Base-by-base conservation (phyloP, 2,329 filamentous ascomycete species). In the Camillea tinctor region DNA sequence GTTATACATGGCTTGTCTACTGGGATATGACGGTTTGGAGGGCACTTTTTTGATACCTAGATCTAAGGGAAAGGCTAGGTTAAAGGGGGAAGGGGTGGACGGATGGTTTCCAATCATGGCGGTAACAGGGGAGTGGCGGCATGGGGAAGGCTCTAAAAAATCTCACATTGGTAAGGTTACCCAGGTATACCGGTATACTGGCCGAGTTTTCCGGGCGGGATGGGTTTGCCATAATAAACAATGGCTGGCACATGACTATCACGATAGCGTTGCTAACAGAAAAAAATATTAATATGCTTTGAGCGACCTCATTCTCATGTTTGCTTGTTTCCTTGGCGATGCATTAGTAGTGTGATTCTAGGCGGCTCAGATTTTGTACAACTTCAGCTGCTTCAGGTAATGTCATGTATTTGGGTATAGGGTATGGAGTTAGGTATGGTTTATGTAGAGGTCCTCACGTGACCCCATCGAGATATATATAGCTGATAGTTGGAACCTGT, bases 1-100 rank as follows among this genome's bases (percentile, higher is more conserved):
- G 64, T 66, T 64, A 56, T 20, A 26, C 54, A 58, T 56, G 21
- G 51, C 36, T 44, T 44, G 36, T 9, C 36, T 44, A 44, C 11
- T 44, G 36, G 36, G 36, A 44, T 44, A 44, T 44, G 36, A 44
- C 36, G 5, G n/a, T n/a, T 44, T 44, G 5, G n/a, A n/a, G 36
- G 36, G 36, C 11, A 15, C 13, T 44, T 44, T n/a, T n/a, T n/a
- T 44, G 11, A 44, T 44, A 44, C 36, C 36, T 44, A 44, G 17
- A 44, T 15, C 36, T 44, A 15, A 15, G 36, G 13, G 36, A 4
- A 44, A 17, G n/a, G 36, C 13, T 5, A 17, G n/a, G 36, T 11
- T 44, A 44, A n/a, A 30, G 26, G 26, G 26, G 26, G 26, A 30
- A 30, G 26, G 26, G 13, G 13, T 30, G 26, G 26, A 30, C 13